A percentile compares a stretch with the other conserved stretches of the same genome.
Conservation (phyloP, 371 early-diverging fungal genomes). For the Apophysomyces sp. region DNA sequence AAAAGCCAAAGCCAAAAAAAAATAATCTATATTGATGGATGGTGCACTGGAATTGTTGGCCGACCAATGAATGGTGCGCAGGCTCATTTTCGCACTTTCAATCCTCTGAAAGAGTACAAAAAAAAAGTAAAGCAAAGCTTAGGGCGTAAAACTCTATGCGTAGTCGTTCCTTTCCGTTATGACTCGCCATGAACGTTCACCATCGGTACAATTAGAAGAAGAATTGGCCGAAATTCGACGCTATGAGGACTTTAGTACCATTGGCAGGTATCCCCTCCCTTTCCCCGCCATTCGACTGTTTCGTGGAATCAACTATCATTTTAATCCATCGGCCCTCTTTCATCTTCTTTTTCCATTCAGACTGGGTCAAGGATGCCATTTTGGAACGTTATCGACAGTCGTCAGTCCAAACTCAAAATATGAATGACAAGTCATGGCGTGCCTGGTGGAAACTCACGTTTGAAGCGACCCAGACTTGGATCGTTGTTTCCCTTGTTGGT, state of each 20-base stretch:
- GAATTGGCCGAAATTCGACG: conserved; percentile 62
- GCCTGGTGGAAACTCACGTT: conserved; percentile 59
- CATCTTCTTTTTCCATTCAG: too few relatives aligned
- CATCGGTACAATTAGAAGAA: conserved; percentile 43
- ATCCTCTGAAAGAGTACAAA: not conserved
- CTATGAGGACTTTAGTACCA: conserved; percentile 86
- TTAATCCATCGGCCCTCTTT: not conserved
- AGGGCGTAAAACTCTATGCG: not conserved
- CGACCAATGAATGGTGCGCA: not conserved
- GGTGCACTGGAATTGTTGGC: not conserved
- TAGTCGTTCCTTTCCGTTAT: conserved; percentile 6
- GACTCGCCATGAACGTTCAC: conserved; percentile 21
- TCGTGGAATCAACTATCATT: not conserved
- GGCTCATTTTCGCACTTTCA: not conserved
- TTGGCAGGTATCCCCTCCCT: conserved; percentile 47
- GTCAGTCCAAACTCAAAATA: conserved; percentile 45
- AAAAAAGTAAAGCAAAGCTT: not conserved
- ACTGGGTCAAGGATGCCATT: conserved; percentile 90
- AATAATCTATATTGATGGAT: not conserved
- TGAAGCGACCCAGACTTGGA: conserved; percentile 87
- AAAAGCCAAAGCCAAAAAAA: too few relatives aligned
- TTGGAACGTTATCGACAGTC: conserved; percentile 77
- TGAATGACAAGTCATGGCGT: conserved; percentile 55
- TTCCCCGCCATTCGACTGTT: not conserved
- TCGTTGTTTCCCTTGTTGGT: conserved; percentile 81